Base-by-base conservation (phyloP, 345 rosid genomes). In the Lepidium africanum region DNA sequence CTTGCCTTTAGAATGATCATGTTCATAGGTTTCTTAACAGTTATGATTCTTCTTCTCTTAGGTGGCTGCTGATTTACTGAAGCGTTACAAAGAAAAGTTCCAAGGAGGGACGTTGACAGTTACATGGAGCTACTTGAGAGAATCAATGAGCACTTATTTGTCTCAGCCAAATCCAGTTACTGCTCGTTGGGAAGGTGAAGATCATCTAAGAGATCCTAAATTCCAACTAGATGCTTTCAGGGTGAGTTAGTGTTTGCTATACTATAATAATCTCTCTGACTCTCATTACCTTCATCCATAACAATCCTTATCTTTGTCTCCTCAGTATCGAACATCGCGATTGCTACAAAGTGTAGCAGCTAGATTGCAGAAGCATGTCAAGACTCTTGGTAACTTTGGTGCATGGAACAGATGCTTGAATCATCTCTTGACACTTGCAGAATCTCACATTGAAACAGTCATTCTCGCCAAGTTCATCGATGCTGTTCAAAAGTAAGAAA, bases 331-430 rank as follows among this genome's bases (percentile, higher is more conserved):
- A 71, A 95, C 99, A 36, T 95, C 99, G 46, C 85, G 93, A 68
- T 77, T 95, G 57, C 93, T 91, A 57, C 99, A 91, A 73, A 95
- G 89, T 68, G 97, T 84, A 39, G 93, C 88, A 7, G 77, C 82
- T 54, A 80, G 97, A 73, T 87, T 95, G 43, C 84, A 77, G 27
- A 95, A 91, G 81, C 99, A 95, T 76, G 37, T 81, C 9, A 83
- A 85, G 78, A 84, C 81, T 49, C 93, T 91, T 9, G 99, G 99
- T n/a, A 57, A 76, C 47, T 94, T 95, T 65, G 97, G 97, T 62
- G 96, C 99, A 27, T 94, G 99, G 99, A 94, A 94, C 72, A 78
- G 99, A 76, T 95, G 97, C 85, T 86, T 95, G 78, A 95, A 95
- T 82, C 97, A 95, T 86, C 96, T 95, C 53, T 85, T 95, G 56